These are phyloP conservation scores for Arachnomyces sp. DNA, from an alignment of 2,329 filamentous ascomycete genomes.

Conservation along the genomic window DNA sequence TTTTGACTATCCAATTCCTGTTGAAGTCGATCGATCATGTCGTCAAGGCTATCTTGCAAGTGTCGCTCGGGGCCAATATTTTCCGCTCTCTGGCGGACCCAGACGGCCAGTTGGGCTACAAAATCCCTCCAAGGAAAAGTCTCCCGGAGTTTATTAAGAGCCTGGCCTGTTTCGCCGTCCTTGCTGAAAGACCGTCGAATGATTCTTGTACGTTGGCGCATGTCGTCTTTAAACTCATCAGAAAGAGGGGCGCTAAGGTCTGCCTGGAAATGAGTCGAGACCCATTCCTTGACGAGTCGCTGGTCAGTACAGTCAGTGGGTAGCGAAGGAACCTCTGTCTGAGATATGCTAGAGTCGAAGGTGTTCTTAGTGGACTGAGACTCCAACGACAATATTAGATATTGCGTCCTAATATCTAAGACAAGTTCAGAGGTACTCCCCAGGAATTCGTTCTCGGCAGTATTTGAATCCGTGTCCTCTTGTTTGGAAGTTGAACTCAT, in stretches of 20 bases:
- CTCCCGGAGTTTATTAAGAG: conserved; percentile 33
- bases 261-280: too few relatives aligned
- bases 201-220: too few relatives aligned
- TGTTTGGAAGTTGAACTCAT: not conserved
- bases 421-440: conserved; percentile 9
- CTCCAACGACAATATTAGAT: conserved; percentile 6
- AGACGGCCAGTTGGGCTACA: conserved; percentile 37
- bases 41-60: conserved; percentile 35
- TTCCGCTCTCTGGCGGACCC: conserved; percentile 37
- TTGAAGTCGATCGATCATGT: conserved; percentile 16
- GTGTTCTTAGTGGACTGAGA: too few relatives aligned
- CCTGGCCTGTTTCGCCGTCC: too few relatives aligned
- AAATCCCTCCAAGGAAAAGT: conserved; percentile 49
- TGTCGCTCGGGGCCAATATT: conserved; percentile 41
- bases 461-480: not conserved
- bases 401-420: conserved; percentile 13
- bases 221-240: too few relatives aligned
- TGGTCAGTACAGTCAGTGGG: too few relatives aligned
- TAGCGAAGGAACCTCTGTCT: too few relatives aligned
- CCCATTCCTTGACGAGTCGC: too few relatives aligned
- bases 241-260: too few relatives aligned
- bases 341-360: too few relatives aligned
- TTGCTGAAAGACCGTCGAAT: too few relatives aligned
- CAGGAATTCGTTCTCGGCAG: not conserved
- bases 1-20: conserved; percentile 23